Percentiles rank a stretch among this genome's conserved stretches.
Conservation (phyloP, 1,139 yeast species). For the Candida smagusa region DNA sequence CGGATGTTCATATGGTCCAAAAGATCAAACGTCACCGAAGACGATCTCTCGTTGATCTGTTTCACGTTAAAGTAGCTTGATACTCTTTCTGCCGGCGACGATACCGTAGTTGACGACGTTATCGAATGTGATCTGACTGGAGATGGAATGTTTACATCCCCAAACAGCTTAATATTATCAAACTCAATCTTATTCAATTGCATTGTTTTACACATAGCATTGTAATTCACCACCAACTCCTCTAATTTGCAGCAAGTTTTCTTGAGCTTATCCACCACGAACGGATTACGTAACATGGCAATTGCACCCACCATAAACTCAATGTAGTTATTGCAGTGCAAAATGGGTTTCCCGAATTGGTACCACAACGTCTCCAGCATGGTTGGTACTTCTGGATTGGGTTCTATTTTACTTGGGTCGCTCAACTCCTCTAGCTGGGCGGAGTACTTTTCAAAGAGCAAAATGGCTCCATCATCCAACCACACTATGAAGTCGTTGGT, state of each 20-base stretch:
- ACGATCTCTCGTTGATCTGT: constrained; percentile 37
- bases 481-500: constrained; percentile 40
- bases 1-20: constrained; percentile 9
- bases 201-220: constrained; percentile 15
- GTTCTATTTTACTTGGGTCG: constrained; percentile 6
- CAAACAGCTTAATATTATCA: constrained; percentile 29
- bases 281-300: constrained; percentile 34
- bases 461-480: constrained; percentile 32
- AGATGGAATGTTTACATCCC: background rate
- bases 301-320: constrained; percentile 25
- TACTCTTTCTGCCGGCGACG: constrained; percentile 16
- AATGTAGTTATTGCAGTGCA: constrained; percentile 31
- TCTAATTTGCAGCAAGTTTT: constrained; percentile 17
- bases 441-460: constrained; percentile 33
- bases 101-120: constrained; percentile 2
- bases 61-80: constrained; percentile 38
- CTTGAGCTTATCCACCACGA: constrained; percentile 32
- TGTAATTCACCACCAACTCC: constrained; percentile 18
- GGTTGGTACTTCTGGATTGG: constrained; percentile 13
- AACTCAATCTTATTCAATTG: constrained; percentile 34
- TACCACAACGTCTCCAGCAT: constrained; percentile 15
- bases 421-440: constrained; percentile 9
- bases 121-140: constrained; percentile 1
- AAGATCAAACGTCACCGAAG: constrained; percentile 14
- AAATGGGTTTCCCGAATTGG: constrained; percentile 29